Evolutionary conservation across 371 early-diverging fungal species (phyloP), one percentile per base, ranked within the genome.

Genomic region (Astathelohania contejeani): DNA sequence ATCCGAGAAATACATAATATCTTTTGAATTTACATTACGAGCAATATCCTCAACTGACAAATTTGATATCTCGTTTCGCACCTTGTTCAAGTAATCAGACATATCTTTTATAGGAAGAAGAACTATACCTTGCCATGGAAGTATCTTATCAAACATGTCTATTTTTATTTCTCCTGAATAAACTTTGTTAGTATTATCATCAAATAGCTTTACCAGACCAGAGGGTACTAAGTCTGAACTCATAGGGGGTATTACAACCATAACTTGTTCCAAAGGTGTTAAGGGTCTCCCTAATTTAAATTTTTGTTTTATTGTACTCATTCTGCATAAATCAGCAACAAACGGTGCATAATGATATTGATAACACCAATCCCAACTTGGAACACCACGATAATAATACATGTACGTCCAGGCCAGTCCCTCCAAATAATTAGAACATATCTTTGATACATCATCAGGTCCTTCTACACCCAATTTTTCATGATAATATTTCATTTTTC

Each of bases 271-370:
- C 58, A 91, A 82, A 3, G 95, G 95, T 29, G 73, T 79, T 67
- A 91, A 81, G 0, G 94, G 92, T 32, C 77, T 71, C 32, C 84
- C 85, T n/a, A 32, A 23, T 14, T 69, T 65, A 58, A 85, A 77
- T 40, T 80, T 76, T 45, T 85, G 69, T 49, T 79, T 70, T 43
- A 73, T 81, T 60, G 85, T 78, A 60, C 83, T 81, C 20, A 29
- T 9, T 1, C n/a, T 23, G 38, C 79, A 76, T 67, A 93, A 85
- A 71, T 90, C 89, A 2, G 81, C 80, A 1, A 86, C 85, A 75
- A 88, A 85, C 9, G 98, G 98, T 18, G 95, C 86, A 72, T 90
- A 97, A 73, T 94, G 87, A 71, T 84, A 87, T 1, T 94, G 93
- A 69, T 85, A 97, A 76, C 82, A 94, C 90, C 91, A 97, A 28